These are phyloP conservation scores for Fusarium buxicola DNA, from an alignment of 2,329 filamentous ascomycete genomes.

Conservation along the genomic window DNA sequence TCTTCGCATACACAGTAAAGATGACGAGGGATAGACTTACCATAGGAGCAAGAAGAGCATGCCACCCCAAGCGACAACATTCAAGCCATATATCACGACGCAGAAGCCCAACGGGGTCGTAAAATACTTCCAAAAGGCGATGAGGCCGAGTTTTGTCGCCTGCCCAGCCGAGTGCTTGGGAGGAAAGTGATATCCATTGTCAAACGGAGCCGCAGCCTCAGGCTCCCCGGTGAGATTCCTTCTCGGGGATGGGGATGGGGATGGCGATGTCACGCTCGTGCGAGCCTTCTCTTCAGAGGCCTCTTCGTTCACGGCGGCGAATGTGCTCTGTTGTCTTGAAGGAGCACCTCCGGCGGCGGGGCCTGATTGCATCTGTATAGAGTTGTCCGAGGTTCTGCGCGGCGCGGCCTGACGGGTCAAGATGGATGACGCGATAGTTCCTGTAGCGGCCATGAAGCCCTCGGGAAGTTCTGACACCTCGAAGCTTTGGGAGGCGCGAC, in stretches of 20 bases:
- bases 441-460: slow-evolving; percentile 61
- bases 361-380: slow-evolving; percentile 28
- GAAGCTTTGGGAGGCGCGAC: slow-evolving; percentile 53
- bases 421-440: slow-evolving; percentile 58
- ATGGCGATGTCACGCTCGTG: neutral
- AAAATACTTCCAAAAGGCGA: slow-evolving; percentile 78
- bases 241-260: neutral
- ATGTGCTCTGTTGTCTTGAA: slow-evolving; percentile 34
- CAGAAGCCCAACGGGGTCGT: slow-evolving; percentile 81
- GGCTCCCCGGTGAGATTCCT: slow-evolving; percentile 41
- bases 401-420: slow-evolving; percentile 43
- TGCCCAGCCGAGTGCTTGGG: slow-evolving; percentile 70
- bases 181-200: slow-evolving; percentile 75
- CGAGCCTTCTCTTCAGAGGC: slow-evolving; percentile 19
- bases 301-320: slow-evolving; percentile 39
- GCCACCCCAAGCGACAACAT: slow-evolving; percentile 88
- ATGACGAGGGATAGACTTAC: slow-evolving; percentile 57
- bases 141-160: slow-evolving; percentile 67
- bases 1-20: neutral
- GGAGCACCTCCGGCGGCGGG: slow-evolving; percentile 39
- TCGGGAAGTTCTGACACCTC: slow-evolving; percentile 59
- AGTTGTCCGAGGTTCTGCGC: slow-evolving; percentile 29
- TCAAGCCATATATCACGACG: slow-evolving; percentile 82
- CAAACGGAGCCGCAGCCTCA: slow-evolving; percentile 56
- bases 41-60: slow-evolving; percentile 90